Evolutionary conservation across 2,329 filamentous ascomycete species (phyloP), one percentile per base, ranked within the genome.

Genomic region (Cucurbitaria berberidis): DNA sequence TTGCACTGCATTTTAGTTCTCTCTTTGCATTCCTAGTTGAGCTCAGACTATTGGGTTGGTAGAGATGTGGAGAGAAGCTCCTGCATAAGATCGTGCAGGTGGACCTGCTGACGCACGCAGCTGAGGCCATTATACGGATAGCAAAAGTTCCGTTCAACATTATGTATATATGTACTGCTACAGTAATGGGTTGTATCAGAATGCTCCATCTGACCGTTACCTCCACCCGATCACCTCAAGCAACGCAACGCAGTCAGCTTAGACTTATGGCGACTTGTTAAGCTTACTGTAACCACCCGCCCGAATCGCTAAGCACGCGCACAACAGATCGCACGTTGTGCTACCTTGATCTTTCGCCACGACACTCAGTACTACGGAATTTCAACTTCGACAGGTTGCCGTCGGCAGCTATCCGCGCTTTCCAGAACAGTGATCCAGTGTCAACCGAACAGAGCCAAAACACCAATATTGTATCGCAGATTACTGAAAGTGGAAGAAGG

Each of bases 21-120:
- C 19, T 40, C 26, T 13, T 19, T 35, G 51, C 42, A 45, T 50
- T 56, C 57, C 55, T 45, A 51, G 55, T 57, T 38, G 11, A 51
- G 51, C 27, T n/a, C n/a, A 46, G 35, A 32, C 46, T 53, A 69
- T 68, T 66, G 66, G 60, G 32, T 42, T 36, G 46, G 43, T 38
- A 32, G 24, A 35, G 52, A 53, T 55, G 50, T 45, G 45, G 29
- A 50, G 53, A 32, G 52, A 62, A 52, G 35, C 50, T 64, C 60
- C 44, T 64, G 64, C 63, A 67, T 59, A 18, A 53, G 55, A 49
- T 48, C 47, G 57, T 40, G 48, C 47, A 50, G 24, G 44, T 46
- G 53, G 54, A 56, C 49, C 60, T 68, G 66, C 66, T 69, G 63
- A 69, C 55, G 51, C 39, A 45, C 57, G 51, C 57, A 67, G 63